These are phyloP conservation scores for Kurtzmaniella quercitrusa DNA, from an alignment of 1,139 yeast genomes.

Conservation along the genomic window DNA sequence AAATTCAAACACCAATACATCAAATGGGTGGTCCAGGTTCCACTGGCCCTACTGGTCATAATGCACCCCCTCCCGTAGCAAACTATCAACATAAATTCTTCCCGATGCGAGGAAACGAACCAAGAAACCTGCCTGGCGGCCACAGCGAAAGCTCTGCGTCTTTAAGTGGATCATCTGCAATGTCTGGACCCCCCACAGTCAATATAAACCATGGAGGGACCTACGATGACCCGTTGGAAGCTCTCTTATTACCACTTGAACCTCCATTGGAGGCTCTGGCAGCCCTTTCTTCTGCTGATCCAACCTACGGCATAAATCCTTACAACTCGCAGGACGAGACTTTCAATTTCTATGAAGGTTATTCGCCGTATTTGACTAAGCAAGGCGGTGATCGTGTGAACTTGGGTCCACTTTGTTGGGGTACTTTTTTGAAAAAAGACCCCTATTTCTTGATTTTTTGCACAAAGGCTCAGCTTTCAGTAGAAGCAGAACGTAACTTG, in stretches of 20 bases:
- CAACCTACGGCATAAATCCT: conserved; percentile 5
- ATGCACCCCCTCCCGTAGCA: neutral
- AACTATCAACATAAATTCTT: neutral
- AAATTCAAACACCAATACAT: neutral
- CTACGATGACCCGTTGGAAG: neutral
- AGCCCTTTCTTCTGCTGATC: neutral
- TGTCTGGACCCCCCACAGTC: neutral
- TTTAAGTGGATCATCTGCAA: neutral
- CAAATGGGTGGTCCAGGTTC: neutral
- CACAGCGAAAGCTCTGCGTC: neutral
- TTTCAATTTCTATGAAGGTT: conserved; percentile 21
- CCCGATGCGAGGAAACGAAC: neutral
- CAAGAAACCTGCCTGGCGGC: neutral
- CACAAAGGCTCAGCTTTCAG: conserved; percentile 8
- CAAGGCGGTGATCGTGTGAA: conserved; percentile 16
- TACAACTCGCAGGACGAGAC: conserved; percentile 9
- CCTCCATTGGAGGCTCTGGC: neutral
- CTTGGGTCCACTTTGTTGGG: conserved; percentile 22
- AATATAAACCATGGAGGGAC: neutral
- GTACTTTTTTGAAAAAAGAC: conserved; percentile 19
- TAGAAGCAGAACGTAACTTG: conserved; percentile 2
- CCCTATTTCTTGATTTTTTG: conserved; percentile 17
- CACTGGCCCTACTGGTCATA: neutral
- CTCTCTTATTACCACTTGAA: neutral
- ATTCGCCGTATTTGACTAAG: conserved; percentile 15